Base-by-base conservation (phyloP, 306 rosid species). In the Quercus gilva region DNA sequence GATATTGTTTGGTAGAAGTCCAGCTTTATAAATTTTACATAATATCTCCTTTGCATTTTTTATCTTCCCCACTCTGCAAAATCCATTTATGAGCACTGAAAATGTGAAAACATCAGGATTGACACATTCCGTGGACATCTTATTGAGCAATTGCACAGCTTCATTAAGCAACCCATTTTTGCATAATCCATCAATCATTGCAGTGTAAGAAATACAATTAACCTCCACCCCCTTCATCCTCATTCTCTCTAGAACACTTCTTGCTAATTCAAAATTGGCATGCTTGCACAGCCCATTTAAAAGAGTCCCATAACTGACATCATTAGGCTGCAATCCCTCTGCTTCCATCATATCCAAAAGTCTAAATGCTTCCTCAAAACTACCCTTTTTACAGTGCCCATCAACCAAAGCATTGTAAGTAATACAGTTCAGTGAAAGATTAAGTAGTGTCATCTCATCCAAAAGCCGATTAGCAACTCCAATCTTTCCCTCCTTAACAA, bases 11-110 rank as follows among this genome's bases (percentile, higher is more conserved):
- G 88, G 91, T 71, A 81, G 79, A 61, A 87, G 41, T 68, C 89
- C 93, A 26, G 85, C 83, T 82, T 68, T 92, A 73, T 82, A 90
- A 85, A 92, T 82, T 88, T 82, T 89, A 82, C 93, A 85, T 86
- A 90, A 69, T 21, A 87, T 82, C 88, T 90, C 93, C 84, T 88
- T 90, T 25, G 85, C 95, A 57, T 79, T 83, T 68, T 80, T 87
- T 76, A 90, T 56, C 87, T 84, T 90, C 85, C 90, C 85, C 74
- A 18, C 89, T 77, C 74, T 87, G 75, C 88, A 87, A 81, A 87
- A 86, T 78, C 92, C 97, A 86, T 87, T 90, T 76, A 92, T 87
- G n/a, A 92, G 92, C 79, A 84, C 92, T 2, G 95, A 89, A 89
- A 89, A 90, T 70, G 92, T 88, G 70, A 89, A 59, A 63, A 87